phyloP scores from a whole-genome alignment of 176 grass and related monocot genomes.

The Oryza longistaminata region DNA sequence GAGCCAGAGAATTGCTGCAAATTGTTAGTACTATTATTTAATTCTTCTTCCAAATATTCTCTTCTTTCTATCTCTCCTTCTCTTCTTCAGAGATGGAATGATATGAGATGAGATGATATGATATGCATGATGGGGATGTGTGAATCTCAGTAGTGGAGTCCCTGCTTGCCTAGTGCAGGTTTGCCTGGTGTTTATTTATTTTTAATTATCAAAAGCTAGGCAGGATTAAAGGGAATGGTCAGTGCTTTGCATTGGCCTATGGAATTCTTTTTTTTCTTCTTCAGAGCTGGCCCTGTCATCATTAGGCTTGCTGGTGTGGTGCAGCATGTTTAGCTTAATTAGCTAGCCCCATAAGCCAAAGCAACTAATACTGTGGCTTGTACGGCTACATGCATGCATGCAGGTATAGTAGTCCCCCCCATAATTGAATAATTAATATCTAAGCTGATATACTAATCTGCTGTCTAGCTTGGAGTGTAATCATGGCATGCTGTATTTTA shows the following conservation, averaged over 20 bases:
- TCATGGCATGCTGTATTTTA: not conserved
- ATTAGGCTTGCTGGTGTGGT: slow-evolving; percentile 63
- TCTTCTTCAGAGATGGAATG: not conserved
- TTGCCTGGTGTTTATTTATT: slow-evolving; percentile 11
- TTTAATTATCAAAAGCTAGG: slow-evolving; percentile 35
- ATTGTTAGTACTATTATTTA: not conserved
- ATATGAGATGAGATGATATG: slow-evolving; percentile 29
- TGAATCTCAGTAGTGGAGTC: slow-evolving; percentile 69
- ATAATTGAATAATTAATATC: slow-evolving; percentile 26
- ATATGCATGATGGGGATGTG: slow-evolving; percentile 44
- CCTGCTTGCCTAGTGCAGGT: not conserved
- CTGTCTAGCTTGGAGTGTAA: slow-evolving; percentile 33
- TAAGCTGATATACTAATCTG: slow-evolving; percentile 32
- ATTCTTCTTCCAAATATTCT: not conserved
- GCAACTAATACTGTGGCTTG: slow-evolving; percentile 31
- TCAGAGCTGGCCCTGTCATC: slow-evolving; percentile 45
- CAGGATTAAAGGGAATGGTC: slow-evolving; percentile 36
- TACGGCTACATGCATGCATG: slow-evolving; percentile 14
- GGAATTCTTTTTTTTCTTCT: slow-evolving; percentile 25
- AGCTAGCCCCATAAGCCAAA: slow-evolving; percentile 44
- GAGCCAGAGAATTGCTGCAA: slow-evolving; percentile 12
- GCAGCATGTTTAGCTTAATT: slow-evolving; percentile 19
- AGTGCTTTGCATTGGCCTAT: slow-evolving; percentile 41
- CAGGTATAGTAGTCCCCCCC: not conserved
- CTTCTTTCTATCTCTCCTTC: not conserved